Base-by-base conservation (phyloP, 1,284 basidiomycete species). In the Cerioporus squamosus region DNA sequence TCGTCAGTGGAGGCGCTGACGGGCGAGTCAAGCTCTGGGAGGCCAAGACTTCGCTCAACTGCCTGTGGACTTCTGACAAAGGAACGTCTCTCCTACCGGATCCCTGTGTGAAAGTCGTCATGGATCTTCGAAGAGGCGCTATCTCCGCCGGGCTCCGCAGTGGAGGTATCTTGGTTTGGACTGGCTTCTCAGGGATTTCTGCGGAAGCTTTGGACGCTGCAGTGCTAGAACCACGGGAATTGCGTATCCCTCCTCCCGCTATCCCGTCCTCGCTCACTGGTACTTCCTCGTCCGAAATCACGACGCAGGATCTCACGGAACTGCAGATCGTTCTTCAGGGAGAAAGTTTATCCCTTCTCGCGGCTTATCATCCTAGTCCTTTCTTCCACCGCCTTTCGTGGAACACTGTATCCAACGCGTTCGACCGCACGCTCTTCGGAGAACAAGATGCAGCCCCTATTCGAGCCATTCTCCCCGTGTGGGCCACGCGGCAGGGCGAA, bases 11-110 rank as follows among this genome's bases (percentile, higher is more conserved):
- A 2, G 84, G 83, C 7, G 70, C 75, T 5, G 90, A 92, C 64
- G 90, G 90, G 0, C 74, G 75, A 22, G 79, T 90, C 61, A 92
- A 91, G 68, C 61, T 94, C 1, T 93, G 91, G 91, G 81, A 87
- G 57, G 71, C 79, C 18, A 83, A 79, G 66, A 74, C 73, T 2
- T 33, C 55, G 4, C 71, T 85, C 24, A 67, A 63, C 22, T 86
- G 85, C 60, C 48, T 88, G 24, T 93, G 89, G 90, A 81, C 83
- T 1, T 87, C 83, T n/a, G 72, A 75, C 39, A 74, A 77, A 26
- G 62, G 67, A 2, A 65, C 66, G 20, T 70, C 70, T 5, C 67
- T 77, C 10, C 56, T 80, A 2, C 72, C 75, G 2, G 84, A 86
- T 64, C 72, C 83, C 0, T 84, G 80, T 57, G 63, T 82, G 45